Conservation (phyloP, 139 green algal genomes). For the Closterium sp. region DNA sequence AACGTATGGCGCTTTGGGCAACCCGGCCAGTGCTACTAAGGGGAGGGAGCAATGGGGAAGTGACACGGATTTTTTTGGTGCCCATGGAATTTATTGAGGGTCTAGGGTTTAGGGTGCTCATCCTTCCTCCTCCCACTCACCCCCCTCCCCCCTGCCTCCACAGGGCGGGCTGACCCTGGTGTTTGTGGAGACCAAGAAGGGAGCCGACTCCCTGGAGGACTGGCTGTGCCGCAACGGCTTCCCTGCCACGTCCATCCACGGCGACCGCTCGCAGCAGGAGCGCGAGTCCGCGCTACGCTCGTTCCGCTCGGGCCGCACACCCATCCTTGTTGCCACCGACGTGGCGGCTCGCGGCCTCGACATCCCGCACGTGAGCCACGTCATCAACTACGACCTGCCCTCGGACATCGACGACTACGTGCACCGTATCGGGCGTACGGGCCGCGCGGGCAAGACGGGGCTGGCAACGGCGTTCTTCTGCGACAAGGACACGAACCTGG, state of each 20-base stretch:
- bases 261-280: constrained; percentile 81
- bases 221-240: constrained; percentile 81
- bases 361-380: constrained; percentile 82
- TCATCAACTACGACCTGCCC: constrained; percentile 85
- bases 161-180: constrained; percentile 87
- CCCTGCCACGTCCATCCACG: constrained; percentile 91
- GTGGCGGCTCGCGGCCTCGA: constrained; percentile 94
- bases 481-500: constrained; percentile 85
- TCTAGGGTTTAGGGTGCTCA: too few species aligned
- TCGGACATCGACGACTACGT: constrained; percentile 87
- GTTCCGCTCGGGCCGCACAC: constrained; percentile 79
- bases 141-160: too few species aligned
- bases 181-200: constrained; percentile 97
- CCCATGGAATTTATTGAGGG: too few species aligned
- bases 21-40: too few species aligned
- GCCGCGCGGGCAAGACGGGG: constrained; percentile 91
- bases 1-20: too few species aligned
- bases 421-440: constrained; percentile 80
- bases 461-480: constrained; percentile 94
- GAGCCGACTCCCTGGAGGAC: constrained; percentile 90
- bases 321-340: constrained; percentile 81
- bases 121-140: too few species aligned
- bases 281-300: constrained; percentile 58
- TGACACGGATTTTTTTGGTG: too few species aligned
- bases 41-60: too few species aligned